Evolutionary conservation across 495 filamentous ascomycete species (phyloP), one percentile per base, ranked within the genome.

Genomic region (Umbilicaria muhlenbergii): DNA sequence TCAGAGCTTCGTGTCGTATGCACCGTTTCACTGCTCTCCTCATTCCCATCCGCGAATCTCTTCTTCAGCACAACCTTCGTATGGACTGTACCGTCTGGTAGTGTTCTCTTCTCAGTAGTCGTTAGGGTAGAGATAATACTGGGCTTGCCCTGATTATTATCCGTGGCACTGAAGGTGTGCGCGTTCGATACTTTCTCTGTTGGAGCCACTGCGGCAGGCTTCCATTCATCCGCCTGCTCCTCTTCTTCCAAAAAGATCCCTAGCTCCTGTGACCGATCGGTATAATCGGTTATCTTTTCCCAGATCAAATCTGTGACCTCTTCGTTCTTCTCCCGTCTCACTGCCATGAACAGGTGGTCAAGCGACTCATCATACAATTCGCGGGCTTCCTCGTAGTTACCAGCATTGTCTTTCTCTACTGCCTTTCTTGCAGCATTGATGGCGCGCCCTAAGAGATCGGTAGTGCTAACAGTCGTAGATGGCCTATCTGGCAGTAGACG

Each of bases 11-110:
- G 48, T 37, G 35, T 15, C 32, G 42, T 51, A 18, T 54, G 46
- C 11, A 44, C 32, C 15, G 51, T 56, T 48, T 73, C 69, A 6
- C 72, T 68, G 19, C 51, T 71, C 50, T 78, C 74, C 50, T 80
- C 77, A 16, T 69, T 60, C 5, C 79, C 79, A 64, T 83, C 77
- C 0, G 71, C 63, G 51, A 73, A 83, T 5, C 69, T 61, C 54
- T 73, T 76, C 38, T 74, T 79, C 11, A 75, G 57, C 11, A 74
- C 58, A n/a, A 70, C 69, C 47, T 66, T 75, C 4, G 72, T 82
- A 38, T 71, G 65, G 5, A 78, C 58, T 5, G 72, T 76, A 7
- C 79, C 79, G 59, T 82, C 78, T 3, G 74, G 57, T 18, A 71
- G 52, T 12, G 60, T 67, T 5, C 59, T 61, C 1, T 68, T 67